Base-by-base conservation (phyloP, 495 filamentous ascomycete species). In the Talaromyces liani region DNA sequence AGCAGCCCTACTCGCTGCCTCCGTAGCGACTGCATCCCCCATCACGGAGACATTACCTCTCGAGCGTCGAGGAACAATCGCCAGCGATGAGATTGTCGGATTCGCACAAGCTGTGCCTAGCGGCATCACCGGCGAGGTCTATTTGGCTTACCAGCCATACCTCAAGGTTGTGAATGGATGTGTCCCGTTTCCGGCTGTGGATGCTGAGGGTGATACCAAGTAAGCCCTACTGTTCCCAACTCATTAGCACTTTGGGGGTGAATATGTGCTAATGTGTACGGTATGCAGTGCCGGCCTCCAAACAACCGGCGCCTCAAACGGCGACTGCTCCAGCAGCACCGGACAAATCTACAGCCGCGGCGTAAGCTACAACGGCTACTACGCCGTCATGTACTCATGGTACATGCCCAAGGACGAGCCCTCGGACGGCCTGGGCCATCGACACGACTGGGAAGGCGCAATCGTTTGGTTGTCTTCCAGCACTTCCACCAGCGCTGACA, bases 311-410 rank as follows among this genome's bases (percentile, higher is more conserved):
- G 41, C 64, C 22, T 64, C 72, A 4, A 66, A 72, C 67, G 74
- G 73, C n/a, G 73, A 68, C 27, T 84, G 82, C 71, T 68, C 62
- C 62, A 72, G 63, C 66, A 77, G 67, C 71, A 77, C 73, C 2
- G 82, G 82, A 2, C 82, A 85, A 64, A 70, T 84, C 36, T 85
- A 85, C 66, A 75, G 77, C 14, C 75, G 82, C 36, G 63, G 65
- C n/a, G 65, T 29, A 8, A 68, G 62, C 6, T 70, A 71, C 68
- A 70, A 70, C 57, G 65, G 60, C 63, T 63, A 73, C 63, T 80
- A 76, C 66, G 82, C 74, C 6, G 66, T 85, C n/a, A 78, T 85
- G 75, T 85, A 85, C 64, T 64, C 75, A 5, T 85, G 81, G 82
- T 82, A 81, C 66, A 73, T 80, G 63, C 80, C 80, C 27, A 82